Conservation (phyloP, 306 rosid species). For the Trichosanthes truncata region DNA sequence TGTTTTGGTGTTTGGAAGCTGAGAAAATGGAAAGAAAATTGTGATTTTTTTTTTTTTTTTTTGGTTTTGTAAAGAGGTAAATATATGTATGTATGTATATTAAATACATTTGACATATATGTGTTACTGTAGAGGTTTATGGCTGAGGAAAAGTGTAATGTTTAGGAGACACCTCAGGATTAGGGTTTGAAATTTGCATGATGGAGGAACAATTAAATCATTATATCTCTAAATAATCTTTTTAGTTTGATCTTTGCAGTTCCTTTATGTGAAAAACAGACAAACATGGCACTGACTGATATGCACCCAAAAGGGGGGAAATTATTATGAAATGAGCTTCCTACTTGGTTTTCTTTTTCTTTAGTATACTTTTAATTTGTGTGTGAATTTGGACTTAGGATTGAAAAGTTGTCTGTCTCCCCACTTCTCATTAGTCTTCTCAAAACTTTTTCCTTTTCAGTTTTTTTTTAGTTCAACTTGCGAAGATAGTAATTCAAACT, state of each 20-base stretch:
- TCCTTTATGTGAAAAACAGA: not conserved
- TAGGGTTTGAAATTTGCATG: not conserved
- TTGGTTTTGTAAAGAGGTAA: constrained; percentile 1
- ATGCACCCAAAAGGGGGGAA: not conserved
- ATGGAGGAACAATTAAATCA: not conserved
- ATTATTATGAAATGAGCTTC: not conserved
- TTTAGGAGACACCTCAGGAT: not conserved
- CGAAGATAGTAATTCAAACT: no score
- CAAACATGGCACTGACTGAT: not conserved
- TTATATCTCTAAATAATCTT: not conserved
- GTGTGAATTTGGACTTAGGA: no score
- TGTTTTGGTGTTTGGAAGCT: no score
- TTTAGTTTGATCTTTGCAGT: no score
- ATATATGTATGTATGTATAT: not conserved
- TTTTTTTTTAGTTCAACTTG: no score
- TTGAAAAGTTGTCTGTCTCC: no score
- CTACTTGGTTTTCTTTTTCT: not conserved
- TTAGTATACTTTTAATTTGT: not conserved
- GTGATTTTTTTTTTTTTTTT: not conserved
- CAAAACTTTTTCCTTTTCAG: no score
- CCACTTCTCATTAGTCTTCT: not conserved
- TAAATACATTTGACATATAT: not conserved
- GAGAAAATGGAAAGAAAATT: not conserved
- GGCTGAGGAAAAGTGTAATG: not conserved
- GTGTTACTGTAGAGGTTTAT: not conserved